Evolutionary conservation across 192 early-diverging fungal genomes (phyloP).

Genomic region (Coemansia sp.): DNA sequence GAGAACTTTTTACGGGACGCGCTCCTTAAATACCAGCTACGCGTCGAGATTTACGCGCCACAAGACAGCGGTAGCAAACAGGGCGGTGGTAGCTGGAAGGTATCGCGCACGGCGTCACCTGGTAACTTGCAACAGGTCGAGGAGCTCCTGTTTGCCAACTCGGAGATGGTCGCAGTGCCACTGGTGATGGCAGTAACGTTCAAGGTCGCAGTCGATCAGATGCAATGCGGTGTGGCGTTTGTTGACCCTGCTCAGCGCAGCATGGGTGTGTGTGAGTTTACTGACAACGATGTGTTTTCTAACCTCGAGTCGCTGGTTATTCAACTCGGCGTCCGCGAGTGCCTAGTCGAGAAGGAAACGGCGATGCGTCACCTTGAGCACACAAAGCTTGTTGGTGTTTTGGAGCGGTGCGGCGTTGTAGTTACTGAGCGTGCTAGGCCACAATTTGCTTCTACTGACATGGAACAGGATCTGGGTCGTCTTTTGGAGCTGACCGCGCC

Average conservation of each 20-base stretch:
- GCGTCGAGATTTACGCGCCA: slow-evolving; percentile 81
- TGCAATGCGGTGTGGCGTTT: slow-evolving; percentile 73
- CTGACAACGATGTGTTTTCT: slow-evolving; percentile 90
- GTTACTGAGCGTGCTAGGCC: slow-evolving; percentile 58
- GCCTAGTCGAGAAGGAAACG: slow-evolving; percentile 64
- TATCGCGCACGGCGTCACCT: slow-evolving; percentile 75
- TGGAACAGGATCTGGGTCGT: slow-evolving; percentile 85
- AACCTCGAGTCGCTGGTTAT: slow-evolving; percentile 93
- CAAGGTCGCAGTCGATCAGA: slow-evolving; percentile 26
- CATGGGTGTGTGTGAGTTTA: slow-evolving; percentile 84
- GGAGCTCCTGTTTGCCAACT: slow-evolving; percentile 78
- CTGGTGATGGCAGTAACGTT: slow-evolving; percentile 80
- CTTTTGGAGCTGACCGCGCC: slow-evolving; percentile 69
- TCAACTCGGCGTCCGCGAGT: slow-evolving; percentile 93
- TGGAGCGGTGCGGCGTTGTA: slow-evolving; percentile 77
- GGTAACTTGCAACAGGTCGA: slow-evolving; percentile 93
- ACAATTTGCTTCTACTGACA: slow-evolving; percentile 71
- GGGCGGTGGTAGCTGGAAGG: slow-evolving; percentile 50
- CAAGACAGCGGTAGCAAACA: slow-evolving; percentile 28
- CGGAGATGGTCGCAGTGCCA: slow-evolving; percentile 71
- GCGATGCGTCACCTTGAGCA: slow-evolving; percentile 65
- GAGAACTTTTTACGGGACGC: slow-evolving; percentile 79
- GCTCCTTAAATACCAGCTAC: slow-evolving; percentile 68
- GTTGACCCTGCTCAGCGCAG: slow-evolving; percentile 81
- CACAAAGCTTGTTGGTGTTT: slow-evolving; percentile 64